Evolutionary conservation across 305 asterid genomes (phyloP).

Genomic region (Solanum hybrid): DNA sequence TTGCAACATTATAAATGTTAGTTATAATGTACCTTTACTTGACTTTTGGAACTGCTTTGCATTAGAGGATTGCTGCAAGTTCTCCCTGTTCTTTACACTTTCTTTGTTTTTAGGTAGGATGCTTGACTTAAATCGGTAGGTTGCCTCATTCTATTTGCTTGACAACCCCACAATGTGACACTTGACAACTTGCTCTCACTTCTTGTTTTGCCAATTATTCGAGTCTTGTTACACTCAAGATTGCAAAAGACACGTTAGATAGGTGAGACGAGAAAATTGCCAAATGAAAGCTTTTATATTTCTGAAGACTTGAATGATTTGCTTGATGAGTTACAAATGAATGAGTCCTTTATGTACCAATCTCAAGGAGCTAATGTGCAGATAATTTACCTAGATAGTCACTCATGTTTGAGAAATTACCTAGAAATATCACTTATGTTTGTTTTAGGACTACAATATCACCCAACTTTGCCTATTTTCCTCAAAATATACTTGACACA

Average conservation of each 20-base stretch:
- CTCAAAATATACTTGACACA: no score
- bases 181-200: background rate
- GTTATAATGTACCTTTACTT: background rate
- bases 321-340: background rate
- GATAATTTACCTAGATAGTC: background rate
- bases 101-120: background rate
- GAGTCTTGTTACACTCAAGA: background rate
- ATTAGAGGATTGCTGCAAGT: background rate
- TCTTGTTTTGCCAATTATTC: background rate
- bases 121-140: background rate
- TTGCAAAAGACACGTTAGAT: background rate
- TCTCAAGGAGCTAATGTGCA: background rate
- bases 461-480: no score
- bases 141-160: background rate
- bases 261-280: background rate
- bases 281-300: background rate
- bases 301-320: background rate
- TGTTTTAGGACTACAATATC: no score
- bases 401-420: no score
- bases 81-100: background rate
- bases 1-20: background rate
- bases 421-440: no score
- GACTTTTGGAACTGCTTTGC: background rate
- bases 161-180: background rate
- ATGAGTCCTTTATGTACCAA: background rate